Evolutionary conservation across 257 asterid genomes (phyloP).

Genomic region (Plantago elongata): DNA sequence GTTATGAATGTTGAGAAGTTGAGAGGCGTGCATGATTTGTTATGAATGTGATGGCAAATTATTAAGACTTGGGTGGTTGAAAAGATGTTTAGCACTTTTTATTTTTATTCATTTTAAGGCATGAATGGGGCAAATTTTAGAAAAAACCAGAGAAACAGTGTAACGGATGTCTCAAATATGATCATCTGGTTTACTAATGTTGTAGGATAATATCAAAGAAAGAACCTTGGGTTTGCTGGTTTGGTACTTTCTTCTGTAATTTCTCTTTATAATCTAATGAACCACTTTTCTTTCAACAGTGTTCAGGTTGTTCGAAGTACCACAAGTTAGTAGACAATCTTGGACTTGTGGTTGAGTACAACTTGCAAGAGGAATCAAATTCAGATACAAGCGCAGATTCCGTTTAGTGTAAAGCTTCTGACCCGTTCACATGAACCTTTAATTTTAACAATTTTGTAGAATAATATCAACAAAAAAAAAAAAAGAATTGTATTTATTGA

Average conservation of each 20-base stretch:
- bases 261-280: not conserved
- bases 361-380: conserved; percentile 52
- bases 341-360: conserved; percentile 77
- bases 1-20: not conserved
- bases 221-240: too few species aligned
- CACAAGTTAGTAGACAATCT: conserved; percentile 95
- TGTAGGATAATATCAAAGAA: too few species aligned
- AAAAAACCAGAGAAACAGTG: not conserved
- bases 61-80: not conserved
- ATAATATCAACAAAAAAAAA: conserved; percentile 25
- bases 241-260: not conserved
- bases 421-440: conserved; percentile 6
- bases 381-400: conserved; percentile 40
- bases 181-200: not conserved
- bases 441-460: conserved; percentile 14
- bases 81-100: not conserved
- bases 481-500: conserved; percentile 23
- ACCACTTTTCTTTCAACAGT: conserved; percentile 41
- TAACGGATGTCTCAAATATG: too few species aligned
- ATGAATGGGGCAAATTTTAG: not conserved
- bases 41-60: not conserved
- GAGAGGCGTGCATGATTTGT: not conserved
- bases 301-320: conserved; percentile 83
- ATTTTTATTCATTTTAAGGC: not conserved
- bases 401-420: conserved; percentile 27